Percentiles rank a stretch among this genome's conserved stretches.
These are phyloP conservation scores for Olyra latifolia DNA, from an alignment of 176 grass and related monocot genomes.

Conservation along the genomic window DNA sequence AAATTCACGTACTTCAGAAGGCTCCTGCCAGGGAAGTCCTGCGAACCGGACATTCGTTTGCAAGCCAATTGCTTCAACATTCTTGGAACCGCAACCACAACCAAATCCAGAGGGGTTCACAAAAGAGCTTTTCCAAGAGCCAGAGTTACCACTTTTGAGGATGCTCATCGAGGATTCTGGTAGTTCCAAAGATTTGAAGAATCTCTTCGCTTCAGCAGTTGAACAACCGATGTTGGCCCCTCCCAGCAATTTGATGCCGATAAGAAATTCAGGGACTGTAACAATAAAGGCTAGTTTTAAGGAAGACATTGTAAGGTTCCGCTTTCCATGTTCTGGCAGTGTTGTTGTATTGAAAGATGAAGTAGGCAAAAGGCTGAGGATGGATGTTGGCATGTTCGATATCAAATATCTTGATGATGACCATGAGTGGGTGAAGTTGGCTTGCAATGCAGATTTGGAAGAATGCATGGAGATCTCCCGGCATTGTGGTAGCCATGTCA, in stretches of 20 bases:
- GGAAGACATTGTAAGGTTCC: conserved; percentile 87
- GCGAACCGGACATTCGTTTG: conserved; percentile 44
- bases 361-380: conserved; percentile 65
- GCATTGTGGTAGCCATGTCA: conserved; percentile 62
- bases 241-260: conserved; percentile 30
- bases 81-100: conserved; percentile 36
- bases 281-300: conserved; percentile 91
- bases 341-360: conserved; percentile 63
- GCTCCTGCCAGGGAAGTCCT: conserved; percentile 74
- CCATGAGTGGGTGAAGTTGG: conserved; percentile 89
- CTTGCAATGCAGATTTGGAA: conserved; percentile 79
- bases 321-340: conserved; percentile 50
- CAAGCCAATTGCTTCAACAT: conserved; percentile 56
- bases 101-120: conserved; percentile 35
- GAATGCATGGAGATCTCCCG: conserved; percentile 85
- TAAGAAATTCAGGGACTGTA: conserved; percentile 56
- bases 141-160: conserved; percentile 43
- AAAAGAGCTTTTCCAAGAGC: conserved; percentile 54
- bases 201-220: conserved; percentile 54
- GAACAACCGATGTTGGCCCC: conserved; percentile 38
- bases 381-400: conserved; percentile 80
- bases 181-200: conserved; percentile 85
- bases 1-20: conserved; percentile 72
- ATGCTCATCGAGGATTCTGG: conserved; percentile 75
- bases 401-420: conserved; percentile 96